Percentiles rank a stretch among this genome's conserved stretches.
These are phyloP conservation scores for Keithomyces neogunnii DNA, from an alignment of 2,329 filamentous ascomycete species.

Conservation along the genomic window DNA sequence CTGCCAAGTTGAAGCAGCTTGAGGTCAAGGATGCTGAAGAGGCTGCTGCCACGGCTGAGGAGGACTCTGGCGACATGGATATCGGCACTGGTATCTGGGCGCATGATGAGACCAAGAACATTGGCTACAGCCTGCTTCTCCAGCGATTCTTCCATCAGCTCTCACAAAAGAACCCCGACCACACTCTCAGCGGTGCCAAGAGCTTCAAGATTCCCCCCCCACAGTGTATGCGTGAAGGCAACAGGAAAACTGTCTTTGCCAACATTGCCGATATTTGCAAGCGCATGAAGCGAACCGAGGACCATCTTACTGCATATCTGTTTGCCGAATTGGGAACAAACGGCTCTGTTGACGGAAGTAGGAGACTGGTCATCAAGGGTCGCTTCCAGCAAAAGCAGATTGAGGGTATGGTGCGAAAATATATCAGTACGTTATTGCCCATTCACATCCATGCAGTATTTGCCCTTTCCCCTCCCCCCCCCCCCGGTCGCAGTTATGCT, in stretches of 20 bases:
- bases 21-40: slow-evolving; percentile 59
- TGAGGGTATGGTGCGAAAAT: slow-evolving; percentile 91
- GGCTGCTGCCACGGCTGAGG: slow-evolving; percentile 37
- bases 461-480: not conserved
- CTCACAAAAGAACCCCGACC: slow-evolving; percentile 92
- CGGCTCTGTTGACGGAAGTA: slow-evolving; percentile 87
- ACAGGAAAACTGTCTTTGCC: slow-evolving; percentile 99
- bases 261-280: slow-evolving; percentile 99
- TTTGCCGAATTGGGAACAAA: slow-evolving; percentile 98
- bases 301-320: slow-evolving; percentile 93
- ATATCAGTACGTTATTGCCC: slow-evolving; percentile 63
- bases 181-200: slow-evolving; percentile 79
- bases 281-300: slow-evolving; percentile 97
- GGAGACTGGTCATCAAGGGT: slow-evolving; percentile 95
- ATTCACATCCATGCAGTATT: not conserved
- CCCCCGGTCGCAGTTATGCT: not conserved
- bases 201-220: slow-evolving; percentile 99
- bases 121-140: slow-evolving; percentile 80
- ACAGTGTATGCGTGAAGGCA: slow-evolving; percentile 98
- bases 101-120: slow-evolving; percentile 68
- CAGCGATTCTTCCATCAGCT: slow-evolving; percentile 91
- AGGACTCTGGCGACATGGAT: slow-evolving; percentile 68
- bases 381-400: slow-evolving; percentile 99
- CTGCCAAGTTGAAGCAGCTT: slow-evolving; percentile 53
- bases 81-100: slow-evolving; percentile 85